phyloP scores from a whole-genome alignment of 768 basidiomycete genomes.

The Boletus rubroflammeus region DNA sequence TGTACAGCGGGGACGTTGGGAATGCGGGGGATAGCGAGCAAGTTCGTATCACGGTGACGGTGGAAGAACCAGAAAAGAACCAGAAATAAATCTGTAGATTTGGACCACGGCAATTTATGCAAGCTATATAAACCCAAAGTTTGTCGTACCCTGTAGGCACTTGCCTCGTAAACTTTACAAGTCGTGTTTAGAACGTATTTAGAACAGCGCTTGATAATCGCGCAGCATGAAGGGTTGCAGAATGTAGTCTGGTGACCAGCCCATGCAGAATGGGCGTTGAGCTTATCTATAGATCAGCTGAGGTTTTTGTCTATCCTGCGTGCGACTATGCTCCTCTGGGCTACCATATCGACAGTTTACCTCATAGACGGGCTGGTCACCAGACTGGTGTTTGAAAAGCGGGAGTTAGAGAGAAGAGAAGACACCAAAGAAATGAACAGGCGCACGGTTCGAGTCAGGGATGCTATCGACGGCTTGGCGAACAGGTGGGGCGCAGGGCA shows the following conservation, averaged over 20 bases:
- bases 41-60: background rate
- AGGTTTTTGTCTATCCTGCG: background rate
- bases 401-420: background rate
- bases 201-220: background rate
- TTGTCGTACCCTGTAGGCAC: background rate
- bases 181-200: background rate
- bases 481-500: background rate
- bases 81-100: background rate
- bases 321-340: background rate
- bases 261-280: background rate
- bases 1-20: constrained; percentile 32
- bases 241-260: no score
- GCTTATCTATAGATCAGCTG: background rate
- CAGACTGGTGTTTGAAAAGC: no score
- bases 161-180: background rate
- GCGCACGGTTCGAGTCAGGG: no score
- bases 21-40: constrained; percentile 17
- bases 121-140: background rate
- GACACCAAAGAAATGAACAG: background rate
- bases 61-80: background rate
- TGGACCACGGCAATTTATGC: background rate
- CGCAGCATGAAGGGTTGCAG: background rate
- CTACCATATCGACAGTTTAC: background rate
- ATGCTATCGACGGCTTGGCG: no score
- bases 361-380: no score